Evolutionary conservation across 345 rosid species (phyloP), one percentile per base, ranked within the genome.

Genomic region (Bruguiera parviflora): DNA sequence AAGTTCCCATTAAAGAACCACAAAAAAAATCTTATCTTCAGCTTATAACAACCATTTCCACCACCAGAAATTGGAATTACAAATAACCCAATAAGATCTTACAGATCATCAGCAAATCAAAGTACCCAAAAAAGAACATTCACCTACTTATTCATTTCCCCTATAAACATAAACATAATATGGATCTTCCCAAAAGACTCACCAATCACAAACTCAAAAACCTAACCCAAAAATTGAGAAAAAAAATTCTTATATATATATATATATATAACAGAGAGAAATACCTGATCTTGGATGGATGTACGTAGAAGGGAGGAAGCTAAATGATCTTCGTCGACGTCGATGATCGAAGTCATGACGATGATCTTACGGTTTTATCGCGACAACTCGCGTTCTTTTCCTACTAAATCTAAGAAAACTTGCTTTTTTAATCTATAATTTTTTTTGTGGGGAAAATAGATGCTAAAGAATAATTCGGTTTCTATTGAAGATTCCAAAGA

Each of bases 261-360:
- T 22, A 21, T 20, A 24, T n/a, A n/a, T n/a, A n/a, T n/a, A 53
- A 24, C 1, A 19, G 8, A 18, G 18, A 1, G 7, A 57, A 37
- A 29, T 32, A 84, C 84, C 87, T 74, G 67, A 76, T 84, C 78
- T 20, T 59, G 68, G 62, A 76, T 32, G 35, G 73, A 71, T 31
- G 67, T 35, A 71, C 53, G 72, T 35, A 5, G n/a, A 29, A 74
- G 59, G 32, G 49, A 66, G 57, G 56, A 57, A 55, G 69, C 73
- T 15, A 64, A 39, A 16, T 32, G 72, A 15, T 43, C 71, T 47
- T 59, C 75, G 55, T 69, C 77, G 60, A 46, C 46, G 53, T 52
- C 66, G 71, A 43, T 0, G 69, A 68, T 67, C 11, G 78, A 69
- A 69, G 81, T 61, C 82, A 78, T 83, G 63, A 10, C 24, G 56